Percentiles rank a stretch among this genome's conserved stretches.
Evolutionary conservation across 352 stramenopile genomes (phyloP).

Genomic region (Pseudoperonospora humuli): DNA sequence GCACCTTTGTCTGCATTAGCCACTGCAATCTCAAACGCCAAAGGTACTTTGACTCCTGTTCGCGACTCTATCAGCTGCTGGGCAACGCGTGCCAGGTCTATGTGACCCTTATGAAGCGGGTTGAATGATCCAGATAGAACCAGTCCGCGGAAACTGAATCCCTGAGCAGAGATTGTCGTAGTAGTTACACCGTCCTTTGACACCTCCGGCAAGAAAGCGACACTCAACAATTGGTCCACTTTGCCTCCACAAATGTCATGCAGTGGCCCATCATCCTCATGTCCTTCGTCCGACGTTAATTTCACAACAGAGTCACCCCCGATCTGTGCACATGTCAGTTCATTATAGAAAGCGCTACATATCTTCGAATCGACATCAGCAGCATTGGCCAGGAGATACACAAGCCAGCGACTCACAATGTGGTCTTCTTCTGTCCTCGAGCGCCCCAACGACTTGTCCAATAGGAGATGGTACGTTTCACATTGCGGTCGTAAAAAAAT

Average conservation of each 20-base stretch:
- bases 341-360: constrained; percentile 25
- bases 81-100: constrained; percentile 42
- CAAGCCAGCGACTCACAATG: constrained; percentile 59
- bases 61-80: constrained; percentile 32
- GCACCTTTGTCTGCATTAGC: constrained; percentile 75
- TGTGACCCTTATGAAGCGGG: constrained; percentile 66
- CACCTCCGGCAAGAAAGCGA: constrained; percentile 38
- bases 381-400: constrained; percentile 54
- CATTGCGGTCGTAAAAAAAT: constrained; percentile 22
- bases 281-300: constrained; percentile 4
- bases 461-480: constrained; percentile 50
- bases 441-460: constrained; percentile 54
- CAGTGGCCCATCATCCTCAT: constrained; percentile 22
- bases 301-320: constrained; percentile 23
- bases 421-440: constrained; percentile 57
- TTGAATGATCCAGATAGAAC: constrained; percentile 81
- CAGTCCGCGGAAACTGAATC: constrained; percentile 49
- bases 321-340: constrained; percentile 22
- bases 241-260: constrained; percentile 21
- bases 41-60: constrained; percentile 25
- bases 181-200: background rate
- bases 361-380: constrained; percentile 25
- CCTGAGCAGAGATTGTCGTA: constrained; percentile 14
- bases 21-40: constrained; percentile 72
- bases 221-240: constrained; percentile 21